Evolutionary conservation across 257 asterid species (phyloP), one percentile per base, ranked within the genome.

Genomic region (Nicotiana noctiflora): DNA sequence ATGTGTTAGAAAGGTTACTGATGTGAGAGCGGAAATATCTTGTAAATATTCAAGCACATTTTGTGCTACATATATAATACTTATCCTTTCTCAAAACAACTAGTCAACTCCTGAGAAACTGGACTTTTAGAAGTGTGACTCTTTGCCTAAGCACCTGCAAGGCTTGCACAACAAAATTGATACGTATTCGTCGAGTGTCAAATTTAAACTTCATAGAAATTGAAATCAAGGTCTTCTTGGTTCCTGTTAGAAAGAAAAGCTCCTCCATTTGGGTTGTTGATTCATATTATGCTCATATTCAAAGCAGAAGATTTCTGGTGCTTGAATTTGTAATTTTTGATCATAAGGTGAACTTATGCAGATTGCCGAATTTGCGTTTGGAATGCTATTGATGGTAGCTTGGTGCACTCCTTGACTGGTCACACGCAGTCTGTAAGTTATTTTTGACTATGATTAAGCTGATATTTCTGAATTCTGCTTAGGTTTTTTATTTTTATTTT

Each of bases 381-480:
- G 98, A 94, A 94, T 92, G 98, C 98, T 85, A 89, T 83, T 87
- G 98, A 94, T 88, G 98, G 98, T 79, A 93, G 98, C 90, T 90
- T 94, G 91, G 94, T 94, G 83, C 97, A 94, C 88, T 94, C 97
- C 80, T 87, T 94, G 92, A 90, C 94, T 60, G 98, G 97, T 81
- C 98, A 94, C 84, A 83, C 89, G 34, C 92, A 91, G 80, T 92
- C 98, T 82, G 99, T 95, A 91, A 83, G 99, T 88, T 75, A 8
- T 81, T 65, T 62, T 67, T 81, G 23, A 79, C 78, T 84, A 76
- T 86, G 72, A 19, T 82, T 52, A 56, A 68, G 25, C 74, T 78
- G 52, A 21, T 62, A 76, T 80, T 40, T 79, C 11, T 62, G 32
- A 31, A 27, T 76, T 60, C 37, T 29, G 46, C 46, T 27, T n/a